These are phyloP conservation scores for Yamadazyma triangularis DNA, from an alignment of 1,139 yeast genomes.

Conservation along the genomic window DNA sequence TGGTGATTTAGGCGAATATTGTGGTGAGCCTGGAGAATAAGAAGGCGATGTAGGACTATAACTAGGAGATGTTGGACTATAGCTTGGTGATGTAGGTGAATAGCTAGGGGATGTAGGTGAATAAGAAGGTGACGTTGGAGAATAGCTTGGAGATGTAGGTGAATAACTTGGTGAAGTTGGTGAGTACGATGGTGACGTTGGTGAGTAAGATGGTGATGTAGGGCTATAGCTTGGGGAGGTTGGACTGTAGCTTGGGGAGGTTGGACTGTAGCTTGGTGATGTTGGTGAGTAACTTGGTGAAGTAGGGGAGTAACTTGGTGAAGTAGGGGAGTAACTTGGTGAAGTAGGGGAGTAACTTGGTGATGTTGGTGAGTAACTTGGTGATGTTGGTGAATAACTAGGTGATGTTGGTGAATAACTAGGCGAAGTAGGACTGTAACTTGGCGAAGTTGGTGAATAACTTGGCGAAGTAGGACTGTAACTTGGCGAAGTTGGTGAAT, in stretches of 20 bases:
- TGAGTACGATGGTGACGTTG: conserved; percentile 59
- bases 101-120: conserved; percentile 44
- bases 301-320: conserved; percentile 69
- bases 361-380: conserved; percentile 58
- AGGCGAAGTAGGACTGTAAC: conserved; percentile 66
- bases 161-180: conserved; percentile 56
- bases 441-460: conserved; percentile 61
- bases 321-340: conserved; percentile 25
- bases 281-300: conserved; percentile 69
- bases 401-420: conserved; percentile 62
- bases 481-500: conserved; percentile 50
- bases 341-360: conserved; percentile 53
- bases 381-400: conserved; percentile 48
- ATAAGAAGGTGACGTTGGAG: conserved; percentile 58
- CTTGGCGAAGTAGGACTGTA: conserved; percentile 62
- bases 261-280: conserved; percentile 55
- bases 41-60: conserved; percentile 68
- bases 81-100: conserved; percentile 44
- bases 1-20: conserved; percentile 48
- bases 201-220: conserved; percentile 60
- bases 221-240: conserved; percentile 65
- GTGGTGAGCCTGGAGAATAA: conserved; percentile 70
- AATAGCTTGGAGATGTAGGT: conserved; percentile 54
- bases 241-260: conserved; percentile 53
- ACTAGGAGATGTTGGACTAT: conserved; percentile 70